phyloP scores from a whole-genome alignment of 371 early-diverging fungal species.

The Zychaea mexicana region DNA sequence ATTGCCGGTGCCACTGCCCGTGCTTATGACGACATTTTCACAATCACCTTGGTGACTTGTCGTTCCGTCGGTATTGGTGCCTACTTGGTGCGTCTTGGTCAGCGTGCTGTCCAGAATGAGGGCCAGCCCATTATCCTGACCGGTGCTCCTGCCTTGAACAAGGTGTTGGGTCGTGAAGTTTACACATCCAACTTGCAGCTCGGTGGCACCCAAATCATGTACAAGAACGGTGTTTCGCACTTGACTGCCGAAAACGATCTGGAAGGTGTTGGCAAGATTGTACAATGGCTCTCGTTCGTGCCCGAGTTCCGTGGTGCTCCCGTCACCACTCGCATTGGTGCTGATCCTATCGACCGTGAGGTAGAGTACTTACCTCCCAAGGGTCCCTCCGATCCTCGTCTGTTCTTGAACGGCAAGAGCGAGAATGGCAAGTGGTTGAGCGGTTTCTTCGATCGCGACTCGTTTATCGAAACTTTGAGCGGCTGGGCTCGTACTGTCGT shows the following conservation, averaged over 20 bases:
- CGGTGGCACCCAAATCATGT: slow-evolving; percentile 99
- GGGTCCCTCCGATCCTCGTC: slow-evolving; percentile 91
- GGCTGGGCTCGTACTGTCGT: slow-evolving; percentile 74
- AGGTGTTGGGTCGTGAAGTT: slow-evolving; percentile 97
- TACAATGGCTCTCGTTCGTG: slow-evolving; percentile 94
- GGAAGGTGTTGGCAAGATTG: slow-evolving; percentile 86
- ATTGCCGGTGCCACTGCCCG: slow-evolving; percentile 98
- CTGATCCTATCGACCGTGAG: slow-evolving; percentile 74
- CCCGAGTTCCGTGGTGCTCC: slow-evolving; percentile 72
- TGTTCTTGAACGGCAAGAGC: slow-evolving; percentile 82
- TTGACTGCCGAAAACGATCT: slow-evolving; percentile 94
- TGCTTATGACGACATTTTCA: slow-evolving; percentile 97
- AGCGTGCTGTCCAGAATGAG: slow-evolving; percentile 96
- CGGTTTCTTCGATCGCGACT: slow-evolving; percentile 93
- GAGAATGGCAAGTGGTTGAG: slow-evolving; percentile 76
- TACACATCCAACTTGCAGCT: slow-evolving; percentile 98
- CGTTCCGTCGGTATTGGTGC: slow-evolving; percentile 99
- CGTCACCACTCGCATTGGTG: slow-evolving; percentile 55
- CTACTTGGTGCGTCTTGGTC: slow-evolving; percentile 98
- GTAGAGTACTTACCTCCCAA: slow-evolving; percentile 80
- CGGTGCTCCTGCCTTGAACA: slow-evolving; percentile 98
- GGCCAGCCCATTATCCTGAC: slow-evolving; percentile 98
- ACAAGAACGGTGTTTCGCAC: slow-evolving; percentile 98
- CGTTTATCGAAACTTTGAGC: slow-evolving; percentile 82
- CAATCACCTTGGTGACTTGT: slow-evolving; percentile 96